These are phyloP conservation scores for Yamadazyma songkhlaensis DNA, from an alignment of 1,139 yeast species.

Conservation along the genomic window DNA sequence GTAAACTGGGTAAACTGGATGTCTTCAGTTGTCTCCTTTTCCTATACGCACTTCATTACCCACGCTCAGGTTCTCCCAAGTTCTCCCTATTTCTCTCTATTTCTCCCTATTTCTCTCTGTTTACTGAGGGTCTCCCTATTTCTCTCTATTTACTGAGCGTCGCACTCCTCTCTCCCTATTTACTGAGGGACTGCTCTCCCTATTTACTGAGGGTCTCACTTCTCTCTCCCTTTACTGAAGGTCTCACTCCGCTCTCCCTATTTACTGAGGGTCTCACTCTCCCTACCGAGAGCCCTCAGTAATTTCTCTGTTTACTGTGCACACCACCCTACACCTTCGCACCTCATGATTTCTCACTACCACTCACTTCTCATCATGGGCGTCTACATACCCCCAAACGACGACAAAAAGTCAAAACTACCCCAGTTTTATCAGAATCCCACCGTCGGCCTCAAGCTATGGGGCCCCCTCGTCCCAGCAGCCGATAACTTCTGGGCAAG, in stretches of 20 bases:
- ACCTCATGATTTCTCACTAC: background rate
- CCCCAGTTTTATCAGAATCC: conserved; percentile 30
- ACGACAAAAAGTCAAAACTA: conserved; percentile 1
- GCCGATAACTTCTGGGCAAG: conserved; percentile 54
- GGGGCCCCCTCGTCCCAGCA: conserved; percentile 68
- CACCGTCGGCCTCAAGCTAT: conserved; percentile 51
- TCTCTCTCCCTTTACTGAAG: too few species aligned
- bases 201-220: too few species aligned
- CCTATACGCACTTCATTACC: too few species aligned
- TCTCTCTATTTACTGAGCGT: too few species aligned
- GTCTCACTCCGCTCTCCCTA: too few species aligned
- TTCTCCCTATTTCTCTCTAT: background rate
- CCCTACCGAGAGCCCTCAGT: background rate
- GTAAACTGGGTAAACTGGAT: too few species aligned
- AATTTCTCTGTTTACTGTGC: background rate
- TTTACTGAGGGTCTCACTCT: background rate
- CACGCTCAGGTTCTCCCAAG: too few species aligned
- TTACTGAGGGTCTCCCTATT: background rate
- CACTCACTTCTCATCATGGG: conserved; percentile 18
- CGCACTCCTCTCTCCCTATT: too few species aligned
- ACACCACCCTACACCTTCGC: background rate
- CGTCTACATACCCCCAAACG: conserved; percentile 31
- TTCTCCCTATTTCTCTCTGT: too few species aligned
- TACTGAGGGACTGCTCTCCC: too few species aligned
- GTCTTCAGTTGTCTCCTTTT: too few species aligned